Percentiles rank a stretch among this genome's conserved stretches.
phyloP scores from a whole-genome alignment of 1,284 basidiomycete species.

The Leccinum fuscescens region DNA sequence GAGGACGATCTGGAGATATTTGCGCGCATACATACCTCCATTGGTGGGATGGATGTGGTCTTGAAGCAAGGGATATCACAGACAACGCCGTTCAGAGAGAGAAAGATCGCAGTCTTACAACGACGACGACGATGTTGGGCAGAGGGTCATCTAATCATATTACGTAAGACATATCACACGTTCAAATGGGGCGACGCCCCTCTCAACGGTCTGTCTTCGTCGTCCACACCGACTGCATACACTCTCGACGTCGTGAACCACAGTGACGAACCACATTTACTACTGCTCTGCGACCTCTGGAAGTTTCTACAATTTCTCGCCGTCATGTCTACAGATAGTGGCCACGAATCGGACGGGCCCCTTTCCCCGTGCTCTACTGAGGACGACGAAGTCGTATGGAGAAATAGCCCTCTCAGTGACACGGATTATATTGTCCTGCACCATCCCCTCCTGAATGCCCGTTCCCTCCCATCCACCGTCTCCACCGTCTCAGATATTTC shows the following conservation, averaged over 20 bases:
- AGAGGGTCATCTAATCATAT: conserved; percentile 43
- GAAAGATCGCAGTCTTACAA: conserved; percentile 15
- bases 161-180: conserved; percentile 33
- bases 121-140: conserved; percentile 39
- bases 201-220: not conserved
- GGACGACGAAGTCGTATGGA: conserved; percentile 29
- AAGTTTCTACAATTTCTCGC: not conserved
- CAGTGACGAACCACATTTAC: conserved; percentile 15
- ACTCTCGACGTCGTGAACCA: conserved; percentile 2
- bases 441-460: conserved; percentile 21
- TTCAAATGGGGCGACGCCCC: conserved; percentile 4
- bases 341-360: conserved; percentile 4
- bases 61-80: conserved; percentile 6
- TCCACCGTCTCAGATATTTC: conserved; percentile 16
- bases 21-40: conserved; percentile 36
- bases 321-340: conserved; percentile 17
- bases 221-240: not conserved
- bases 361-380: conserved; percentile 17
- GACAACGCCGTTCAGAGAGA: conserved; percentile 10
- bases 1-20: conserved; percentile 18
- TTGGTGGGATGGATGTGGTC: conserved; percentile 19
- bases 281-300: not conserved
- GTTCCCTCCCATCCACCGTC: conserved; percentile 17
- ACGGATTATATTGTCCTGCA: conserved; percentile 27
- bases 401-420: conserved; percentile 22